A percentile compares a stretch with the other conserved stretches of the same genome.
Conservation (phyloP, 2,329 filamentous ascomycete genomes). For the Fusarium luffae region DNA sequence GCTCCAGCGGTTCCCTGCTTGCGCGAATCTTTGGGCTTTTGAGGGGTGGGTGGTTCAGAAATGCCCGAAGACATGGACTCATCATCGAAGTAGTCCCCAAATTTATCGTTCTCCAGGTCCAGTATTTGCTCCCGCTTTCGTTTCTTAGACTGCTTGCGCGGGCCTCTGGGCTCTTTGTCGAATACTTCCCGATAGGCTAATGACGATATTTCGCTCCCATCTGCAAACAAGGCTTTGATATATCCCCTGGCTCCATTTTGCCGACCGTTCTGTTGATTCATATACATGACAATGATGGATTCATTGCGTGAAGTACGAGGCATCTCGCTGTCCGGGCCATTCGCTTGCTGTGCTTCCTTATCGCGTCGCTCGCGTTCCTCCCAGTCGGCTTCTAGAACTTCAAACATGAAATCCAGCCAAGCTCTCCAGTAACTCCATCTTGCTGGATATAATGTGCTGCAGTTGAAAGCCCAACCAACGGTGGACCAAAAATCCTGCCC, state of each 20-base stretch:
- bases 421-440: constrained; percentile 85
- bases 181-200: constrained; percentile 74
- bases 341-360: constrained; percentile 44
- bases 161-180: constrained; percentile 65
- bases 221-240: constrained; percentile 74
- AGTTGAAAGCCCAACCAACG: constrained; percentile 93
- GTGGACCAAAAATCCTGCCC: constrained; percentile 90
- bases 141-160: constrained; percentile 58
- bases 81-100: constrained; percentile 70
- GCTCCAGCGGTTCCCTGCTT: constrained; percentile 38
- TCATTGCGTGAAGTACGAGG: constrained; percentile 54
- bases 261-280: constrained; percentile 59
- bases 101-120: constrained; percentile 69
- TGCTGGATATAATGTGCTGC: constrained; percentile 75
- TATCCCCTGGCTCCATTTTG: constrained; percentile 64
- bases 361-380: constrained; percentile 66
- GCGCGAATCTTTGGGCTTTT: constrained; percentile 49
- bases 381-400: constrained; percentile 79
- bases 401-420: constrained; percentile 84
- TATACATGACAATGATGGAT: constrained; percentile 71
- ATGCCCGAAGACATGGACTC: constrained; percentile 62
- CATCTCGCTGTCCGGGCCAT: constrained; percentile 38
- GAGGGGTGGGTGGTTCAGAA: constrained; percentile 59
- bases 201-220: constrained; percentile 65
- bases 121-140: constrained; percentile 60